phyloP scores from a whole-genome alignment of 2,329 filamentous ascomycete genomes.

The Diplodia intermedia region DNA sequence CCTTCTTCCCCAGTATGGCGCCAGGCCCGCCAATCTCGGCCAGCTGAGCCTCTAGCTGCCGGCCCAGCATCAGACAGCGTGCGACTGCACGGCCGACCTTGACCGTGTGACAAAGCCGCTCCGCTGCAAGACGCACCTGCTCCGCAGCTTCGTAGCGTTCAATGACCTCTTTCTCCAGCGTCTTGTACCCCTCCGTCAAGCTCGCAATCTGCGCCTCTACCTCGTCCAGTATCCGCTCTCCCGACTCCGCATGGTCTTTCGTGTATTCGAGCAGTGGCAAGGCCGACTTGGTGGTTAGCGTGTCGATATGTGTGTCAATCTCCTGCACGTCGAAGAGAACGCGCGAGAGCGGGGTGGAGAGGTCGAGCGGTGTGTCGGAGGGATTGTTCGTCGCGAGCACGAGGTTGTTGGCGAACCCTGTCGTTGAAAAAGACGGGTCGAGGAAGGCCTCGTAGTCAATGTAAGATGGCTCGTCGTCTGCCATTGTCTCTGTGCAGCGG shows the following conservation, averaged over 20 bases:
- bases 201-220: slow-evolving; percentile 81
- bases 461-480: slow-evolving; percentile 69
- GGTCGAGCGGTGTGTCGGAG: slow-evolving; percentile 86
- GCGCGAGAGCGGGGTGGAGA: slow-evolving; percentile 89
- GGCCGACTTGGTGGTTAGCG: slow-evolving; percentile 82
- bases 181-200: slow-evolving; percentile 82
- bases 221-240: slow-evolving; percentile 73
- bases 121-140: slow-evolving; percentile 77
- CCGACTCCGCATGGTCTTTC: slow-evolving; percentile 73
- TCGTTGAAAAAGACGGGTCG: slow-evolving; percentile 78
- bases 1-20: slow-evolving; percentile 57
- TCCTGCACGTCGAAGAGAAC: slow-evolving; percentile 97
- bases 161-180: slow-evolving; percentile 85
- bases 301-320: slow-evolving; percentile 94
- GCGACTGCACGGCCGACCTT: slow-evolving; percentile 77
- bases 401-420: slow-evolving; percentile 85
- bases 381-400: slow-evolving; percentile 91
- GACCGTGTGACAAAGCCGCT: slow-evolving; percentile 80
- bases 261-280: slow-evolving; percentile 82
- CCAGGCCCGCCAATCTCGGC: slow-evolving; percentile 66
- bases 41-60: slow-evolving; percentile 87
- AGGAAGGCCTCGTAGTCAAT: slow-evolving; percentile 96
- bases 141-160: slow-evolving; percentile 86
- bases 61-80: slow-evolving; percentile 78
- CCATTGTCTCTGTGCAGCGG: slow-evolving; percentile 7